A percentile compares a stretch with the other conserved stretches of the same genome.
These are phyloP conservation scores for Fusarium fujikuroi DNA, from an alignment of 2,329 filamentous ascomycete genomes.

Conservation along the genomic window DNA sequence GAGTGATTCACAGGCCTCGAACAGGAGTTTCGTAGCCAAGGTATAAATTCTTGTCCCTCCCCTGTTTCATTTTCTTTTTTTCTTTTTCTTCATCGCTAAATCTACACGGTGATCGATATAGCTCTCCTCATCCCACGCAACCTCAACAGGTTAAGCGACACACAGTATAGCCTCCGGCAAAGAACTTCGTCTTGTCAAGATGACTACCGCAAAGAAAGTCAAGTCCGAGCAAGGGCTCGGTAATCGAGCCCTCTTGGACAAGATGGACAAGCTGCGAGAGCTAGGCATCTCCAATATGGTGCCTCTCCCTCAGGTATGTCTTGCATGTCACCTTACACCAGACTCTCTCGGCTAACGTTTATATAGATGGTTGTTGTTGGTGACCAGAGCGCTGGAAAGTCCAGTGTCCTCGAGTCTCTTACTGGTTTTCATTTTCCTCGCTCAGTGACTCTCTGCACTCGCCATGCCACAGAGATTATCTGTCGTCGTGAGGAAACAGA, in stretches of 20 bases:
- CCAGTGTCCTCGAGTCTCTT: slow-evolving; percentile 79
- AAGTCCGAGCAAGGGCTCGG: slow-evolving; percentile 29
- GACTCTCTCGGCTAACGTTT: not conserved
- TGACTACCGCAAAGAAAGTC: slow-evolving; percentile 5
- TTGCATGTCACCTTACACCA: rapidly evolving
- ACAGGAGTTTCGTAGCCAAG: not conserved
- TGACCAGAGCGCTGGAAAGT: slow-evolving; percentile 88
- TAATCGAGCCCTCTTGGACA: slow-evolving; percentile 44
- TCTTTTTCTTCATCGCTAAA: not conserved
- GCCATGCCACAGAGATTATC: slow-evolving; percentile 61
- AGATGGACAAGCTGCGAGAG: slow-evolving; percentile 57
- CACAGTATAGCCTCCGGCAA: not conserved
- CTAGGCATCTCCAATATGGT: slow-evolving; percentile 52
- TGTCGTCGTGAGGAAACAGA: slow-evolving; percentile 51
- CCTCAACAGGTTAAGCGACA: not conserved
- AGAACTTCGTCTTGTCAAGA: not conserved
- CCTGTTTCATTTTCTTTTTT: not conserved
- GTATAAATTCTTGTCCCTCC: not conserved
- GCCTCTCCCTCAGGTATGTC: slow-evolving; percentile 63
- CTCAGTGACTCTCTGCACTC: slow-evolving; percentile 57
- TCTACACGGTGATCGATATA: not conserved
- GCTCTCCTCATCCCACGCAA: not conserved
- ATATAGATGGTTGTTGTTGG: slow-evolving; percentile 82
- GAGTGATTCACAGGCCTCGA: not conserved
- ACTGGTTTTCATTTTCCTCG: slow-evolving; percentile 62